Evolutionary conservation across 192 early-diverging fungal genomes (phyloP), one percentile per base, ranked within the genome.

Genomic region (Coemansia reversa): DNA sequence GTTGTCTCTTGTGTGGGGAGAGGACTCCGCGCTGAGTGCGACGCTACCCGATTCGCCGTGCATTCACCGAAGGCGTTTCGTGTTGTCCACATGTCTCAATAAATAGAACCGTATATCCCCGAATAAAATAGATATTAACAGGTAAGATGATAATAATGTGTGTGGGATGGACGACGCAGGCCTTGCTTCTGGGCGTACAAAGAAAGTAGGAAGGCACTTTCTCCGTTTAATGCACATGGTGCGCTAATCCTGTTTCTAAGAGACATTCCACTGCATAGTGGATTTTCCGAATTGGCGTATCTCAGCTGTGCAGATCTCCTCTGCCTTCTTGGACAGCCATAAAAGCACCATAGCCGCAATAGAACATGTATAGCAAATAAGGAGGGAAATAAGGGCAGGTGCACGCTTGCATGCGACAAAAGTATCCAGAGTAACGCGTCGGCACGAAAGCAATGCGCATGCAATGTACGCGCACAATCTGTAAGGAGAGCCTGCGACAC

Each of bases 341-440:
- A 45, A 12, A 45, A 45, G 14, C 39, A 45, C 39, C 39, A 45
- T 45, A 45, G 39, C 39, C 39, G 39, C 39, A 45, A 45, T 45
- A 39, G 35, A 39, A 39, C 35, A 39, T 39, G 35, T 11, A 18
- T 14, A 51, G 50, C 28, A 28, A 32, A 23, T 35, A 23, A 52
- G 32, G 39, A 18, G 22, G n/a, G 5, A 58, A 35, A 58, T 32
- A 35, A 12, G 39, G 56, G 16, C 30, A 58, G 56, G 5, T 42
- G 60, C 48, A 62, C 45, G 39, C 39, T 45, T 45, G 39, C 50
- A 62, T 52, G 22, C 50, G 9, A 60, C 32, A 60, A 60, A 51
- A 35, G 60, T 51, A 45, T 45, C 39, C 39, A 45, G 39, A 45
- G 39, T 45, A 45, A 45, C 39, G 39, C 39, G 39, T 45, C 39